Evolutionary conservation across 2,329 filamentous ascomycete species (phyloP).

Genomic region (Botryotinia narcissicola): DNA sequence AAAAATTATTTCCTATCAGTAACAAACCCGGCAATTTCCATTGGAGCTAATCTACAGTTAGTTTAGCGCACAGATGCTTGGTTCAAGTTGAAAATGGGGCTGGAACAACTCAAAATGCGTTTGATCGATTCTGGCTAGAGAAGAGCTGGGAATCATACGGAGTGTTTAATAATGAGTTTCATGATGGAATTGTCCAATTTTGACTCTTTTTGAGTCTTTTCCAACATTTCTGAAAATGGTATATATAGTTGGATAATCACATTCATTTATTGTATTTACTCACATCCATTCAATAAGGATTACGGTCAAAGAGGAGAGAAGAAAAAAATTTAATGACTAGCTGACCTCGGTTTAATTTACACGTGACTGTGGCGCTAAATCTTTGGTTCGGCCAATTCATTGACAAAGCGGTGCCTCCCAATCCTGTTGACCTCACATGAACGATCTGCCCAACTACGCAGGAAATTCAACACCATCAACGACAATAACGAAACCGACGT

Average conservation of each 20-base stretch:
- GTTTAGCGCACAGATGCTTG: not conserved
- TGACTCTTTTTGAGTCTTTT: not conserved
- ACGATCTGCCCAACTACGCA: constrained; percentile 4
- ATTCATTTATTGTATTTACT: not conserved
- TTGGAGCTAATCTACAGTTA: not conserved
- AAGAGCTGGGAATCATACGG: not conserved
- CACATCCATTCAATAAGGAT: not conserved
- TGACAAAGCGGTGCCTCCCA: constrained; percentile 14
- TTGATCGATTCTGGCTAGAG: not conserved
- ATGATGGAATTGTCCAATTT: not conserved
- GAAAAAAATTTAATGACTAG: not conserved
- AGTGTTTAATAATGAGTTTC: not conserved
- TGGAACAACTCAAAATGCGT: not conserved
- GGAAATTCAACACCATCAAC: constrained; percentile 26
- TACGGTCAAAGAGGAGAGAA: not conserved
- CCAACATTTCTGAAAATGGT: not conserved
- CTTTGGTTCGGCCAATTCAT: not conserved
- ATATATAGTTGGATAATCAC: not conserved
- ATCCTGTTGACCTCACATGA: constrained; percentile 14
- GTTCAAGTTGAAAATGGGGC: not conserved
- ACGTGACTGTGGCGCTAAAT: constrained; percentile 14
- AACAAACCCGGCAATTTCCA: not conserved
- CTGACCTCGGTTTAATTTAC: not conserved
- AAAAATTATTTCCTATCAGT: constrained; percentile 19
- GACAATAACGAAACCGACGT: constrained; percentile 25